phyloP scores from a whole-genome alignment of 2,329 filamentous ascomycete species.

The Fusarium penzigii region DNA sequence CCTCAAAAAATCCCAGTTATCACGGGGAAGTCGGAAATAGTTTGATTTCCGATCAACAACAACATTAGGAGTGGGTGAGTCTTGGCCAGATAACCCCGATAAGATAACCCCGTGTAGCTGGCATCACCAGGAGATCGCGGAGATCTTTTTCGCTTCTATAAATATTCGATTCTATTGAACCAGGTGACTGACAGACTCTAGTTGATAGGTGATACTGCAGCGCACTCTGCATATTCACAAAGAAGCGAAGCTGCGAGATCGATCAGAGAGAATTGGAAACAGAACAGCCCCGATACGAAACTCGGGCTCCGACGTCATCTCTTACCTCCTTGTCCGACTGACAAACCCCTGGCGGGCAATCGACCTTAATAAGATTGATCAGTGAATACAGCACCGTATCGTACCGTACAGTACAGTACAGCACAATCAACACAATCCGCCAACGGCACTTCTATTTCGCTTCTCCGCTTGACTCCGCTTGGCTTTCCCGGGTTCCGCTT shows the following conservation, averaged over 20 bases:
- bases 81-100: slow-evolving; percentile 17
- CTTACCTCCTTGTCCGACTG: slow-evolving; percentile 16
- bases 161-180: background rate
- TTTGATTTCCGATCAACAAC: slow-evolving; percentile 17
- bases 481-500: slow-evolving; percentile 8
- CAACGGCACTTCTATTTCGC: slow-evolving; percentile 21
- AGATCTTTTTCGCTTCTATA: background rate
- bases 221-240: slow-evolving; percentile 4
- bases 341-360: slow-evolving; percentile 19
- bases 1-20: slow-evolving; percentile 6
- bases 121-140: background rate
- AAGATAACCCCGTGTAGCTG: slow-evolving; percentile 9
- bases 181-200: background rate
- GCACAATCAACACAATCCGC: slow-evolving; percentile 11
- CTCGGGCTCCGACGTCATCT: slow-evolving; percentile 21
- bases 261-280: background rate
- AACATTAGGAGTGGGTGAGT: slow-evolving; percentile 9
- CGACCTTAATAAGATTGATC: slow-evolving; percentile 16
- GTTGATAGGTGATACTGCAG: background rate
- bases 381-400: slow-evolving; percentile 5
- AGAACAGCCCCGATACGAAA: slow-evolving; percentile 1
- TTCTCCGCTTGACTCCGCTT: slow-evolving; percentile 27
- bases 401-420: no score
- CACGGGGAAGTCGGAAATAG: slow-evolving; percentile 18
- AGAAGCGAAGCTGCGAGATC: slow-evolving; percentile 10